These are phyloP conservation scores for Raffaelea ambrosiae DNA, from an alignment of 2,329 filamentous ascomycete species.

Conservation along the genomic window DNA sequence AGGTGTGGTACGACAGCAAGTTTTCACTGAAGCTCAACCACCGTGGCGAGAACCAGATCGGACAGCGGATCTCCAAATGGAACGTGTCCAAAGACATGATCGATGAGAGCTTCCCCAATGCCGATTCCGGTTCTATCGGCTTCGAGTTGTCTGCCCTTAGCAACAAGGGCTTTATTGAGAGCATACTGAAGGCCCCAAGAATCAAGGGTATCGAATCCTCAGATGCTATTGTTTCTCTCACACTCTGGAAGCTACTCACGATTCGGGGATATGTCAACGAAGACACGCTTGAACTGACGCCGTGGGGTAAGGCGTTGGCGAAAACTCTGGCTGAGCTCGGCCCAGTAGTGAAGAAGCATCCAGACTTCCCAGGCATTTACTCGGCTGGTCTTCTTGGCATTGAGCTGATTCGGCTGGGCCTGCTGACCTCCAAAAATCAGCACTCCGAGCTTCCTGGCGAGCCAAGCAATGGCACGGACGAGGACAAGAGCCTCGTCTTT, in stretches of 20 bases:
- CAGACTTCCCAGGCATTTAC: constrained; percentile 46
- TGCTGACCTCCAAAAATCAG: constrained; percentile 62
- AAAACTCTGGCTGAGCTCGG: constrained; percentile 57
- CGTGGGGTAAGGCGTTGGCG: constrained; percentile 74
- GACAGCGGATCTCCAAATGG: constrained; percentile 52
- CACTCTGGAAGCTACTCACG: constrained; percentile 83
- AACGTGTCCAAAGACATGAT: constrained; percentile 56
- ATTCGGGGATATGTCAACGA: constrained; percentile 77
- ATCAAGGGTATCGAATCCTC: constrained; percentile 44
- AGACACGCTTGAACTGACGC: constrained; percentile 63
- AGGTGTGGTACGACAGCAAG: constrained; percentile 74
- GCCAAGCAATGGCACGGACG: constrained; percentile 50
- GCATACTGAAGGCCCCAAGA: constrained; percentile 55
- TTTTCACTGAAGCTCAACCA: constrained; percentile 63
- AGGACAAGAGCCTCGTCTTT: constrained; percentile 69
- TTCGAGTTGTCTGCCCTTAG: constrained; percentile 61
- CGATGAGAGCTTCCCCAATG: constrained; percentile 37
- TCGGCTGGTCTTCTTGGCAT: constrained; percentile 77
- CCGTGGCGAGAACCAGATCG: constrained; percentile 28
- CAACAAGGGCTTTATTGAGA: constrained; percentile 59
- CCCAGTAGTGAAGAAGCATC: constrained; percentile 37
- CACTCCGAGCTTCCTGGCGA: constrained; percentile 46
- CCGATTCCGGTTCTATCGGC: constrained; percentile 36
- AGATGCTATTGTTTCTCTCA: constrained; percentile 63
- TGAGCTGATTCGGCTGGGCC: constrained; percentile 71